These are phyloP conservation scores for Auriscalpium microsporum DNA, from an alignment of 768 basidiomycete genomes.

Conservation along the genomic window DNA sequence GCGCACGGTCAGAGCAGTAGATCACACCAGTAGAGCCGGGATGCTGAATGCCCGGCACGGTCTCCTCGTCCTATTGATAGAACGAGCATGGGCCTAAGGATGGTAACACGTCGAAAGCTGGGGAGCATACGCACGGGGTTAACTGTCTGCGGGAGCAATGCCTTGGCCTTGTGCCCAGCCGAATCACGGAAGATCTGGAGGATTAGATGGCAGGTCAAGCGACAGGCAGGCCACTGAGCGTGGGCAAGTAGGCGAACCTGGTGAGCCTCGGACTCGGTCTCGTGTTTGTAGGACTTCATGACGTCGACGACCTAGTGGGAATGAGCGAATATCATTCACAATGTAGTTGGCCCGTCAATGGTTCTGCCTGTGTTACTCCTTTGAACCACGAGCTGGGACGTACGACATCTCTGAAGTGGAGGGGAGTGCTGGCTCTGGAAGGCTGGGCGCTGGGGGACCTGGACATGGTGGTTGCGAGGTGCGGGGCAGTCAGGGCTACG, in stretches of 20 bases:
- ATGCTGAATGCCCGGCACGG: slow-evolving; percentile 80
- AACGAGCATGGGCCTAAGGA: not conserved
- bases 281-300: slow-evolving; percentile 60
- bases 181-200: slow-evolving; percentile 66
- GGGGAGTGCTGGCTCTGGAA: slow-evolving; percentile 17
- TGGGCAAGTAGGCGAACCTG: slow-evolving; percentile 35
- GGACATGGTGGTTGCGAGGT: slow-evolving; percentile 15
- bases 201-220: slow-evolving; percentile 3
- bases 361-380: slow-evolving; percentile 1
- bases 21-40: slow-evolving; percentile 60
- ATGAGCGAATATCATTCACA: slow-evolving; percentile 20
- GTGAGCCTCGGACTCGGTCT: slow-evolving; percentile 85
- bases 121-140: slow-evolving; percentile 45
- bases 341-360: slow-evolving; percentile 11
- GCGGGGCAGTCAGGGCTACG: not conserved
- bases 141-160: slow-evolving; percentile 52
- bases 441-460: slow-evolving; percentile 7
- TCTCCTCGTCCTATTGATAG: slow-evolving; percentile 64
- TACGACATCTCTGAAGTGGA: slow-evolving; percentile 35
- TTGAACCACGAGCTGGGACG: slow-evolving; percentile 18
- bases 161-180: slow-evolving; percentile 59
- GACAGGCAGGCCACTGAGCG: not conserved
- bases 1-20: slow-evolving; percentile 91
- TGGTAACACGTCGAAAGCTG: not conserved
- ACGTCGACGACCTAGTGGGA: slow-evolving; percentile 57